These are phyloP conservation scores for Diaporthe batatas DNA, from an alignment of 2,329 filamentous ascomycete genomes.

Conservation along the genomic window DNA sequence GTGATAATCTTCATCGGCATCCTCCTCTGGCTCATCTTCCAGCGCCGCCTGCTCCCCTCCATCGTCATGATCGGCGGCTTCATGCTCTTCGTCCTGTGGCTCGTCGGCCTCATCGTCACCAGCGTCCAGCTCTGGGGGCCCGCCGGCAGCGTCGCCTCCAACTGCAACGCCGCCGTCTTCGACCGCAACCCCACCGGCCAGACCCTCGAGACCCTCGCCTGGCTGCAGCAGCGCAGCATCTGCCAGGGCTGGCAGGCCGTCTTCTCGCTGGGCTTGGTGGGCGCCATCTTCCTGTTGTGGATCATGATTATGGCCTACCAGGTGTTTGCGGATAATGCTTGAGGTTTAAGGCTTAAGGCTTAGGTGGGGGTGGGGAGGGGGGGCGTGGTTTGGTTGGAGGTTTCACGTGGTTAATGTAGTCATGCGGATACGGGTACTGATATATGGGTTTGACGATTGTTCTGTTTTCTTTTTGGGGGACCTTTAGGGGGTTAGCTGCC, in stretches of 20 bases:
- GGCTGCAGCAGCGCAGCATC: conserved; percentile 73
- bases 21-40: conserved; percentile 73
- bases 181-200: conserved; percentile 63
- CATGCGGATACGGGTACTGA: conserved; percentile 1
- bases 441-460: not conserved
- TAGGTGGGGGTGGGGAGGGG: no score
- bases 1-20: conserved; percentile 75
- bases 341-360: no score
- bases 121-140: conserved; percentile 75
- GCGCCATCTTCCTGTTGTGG: conserved; percentile 73
- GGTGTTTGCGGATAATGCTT: conserved; percentile 63
- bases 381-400: not conserved
- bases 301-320: conserved; percentile 77
- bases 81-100: conserved; percentile 76
- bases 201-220: conserved; percentile 69
- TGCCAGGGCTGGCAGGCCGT: conserved; percentile 75
- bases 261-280: conserved; percentile 73
- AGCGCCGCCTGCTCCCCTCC: conserved; percentile 70
- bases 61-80: conserved; percentile 75
- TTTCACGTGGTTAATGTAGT: not conserved
- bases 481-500: not conserved
- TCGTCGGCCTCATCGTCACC: conserved; percentile 73
- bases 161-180: conserved; percentile 71
- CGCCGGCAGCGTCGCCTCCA: conserved; percentile 67
- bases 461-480: not conserved